These are phyloP conservation scores for Termitomyces sp. DNA, from an alignment of 768 basidiomycete genomes.

Conservation along the genomic window DNA sequence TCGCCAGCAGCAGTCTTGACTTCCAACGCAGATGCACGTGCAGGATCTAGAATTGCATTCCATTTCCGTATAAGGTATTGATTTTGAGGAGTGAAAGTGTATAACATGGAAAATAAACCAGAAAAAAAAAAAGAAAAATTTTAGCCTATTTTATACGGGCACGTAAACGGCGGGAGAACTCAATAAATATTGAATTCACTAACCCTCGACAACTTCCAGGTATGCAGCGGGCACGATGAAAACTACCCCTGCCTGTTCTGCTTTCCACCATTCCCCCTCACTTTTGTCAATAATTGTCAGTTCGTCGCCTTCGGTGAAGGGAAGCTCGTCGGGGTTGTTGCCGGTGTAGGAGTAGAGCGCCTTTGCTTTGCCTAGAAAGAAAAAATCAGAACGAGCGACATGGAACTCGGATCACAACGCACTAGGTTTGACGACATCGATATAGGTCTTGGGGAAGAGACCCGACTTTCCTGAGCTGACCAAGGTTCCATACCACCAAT, in stretches of 20 bases:
- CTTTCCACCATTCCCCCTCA: slow-evolving; percentile 96
- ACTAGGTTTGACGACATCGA: slow-evolving; percentile 70
- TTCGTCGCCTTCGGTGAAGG: slow-evolving; percentile 77
- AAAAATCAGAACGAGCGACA: not conserved
- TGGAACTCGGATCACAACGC: slow-evolving; percentile 23
- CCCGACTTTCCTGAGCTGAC: slow-evolving; percentile 67
- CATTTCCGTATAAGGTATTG: slow-evolving; percentile 27
- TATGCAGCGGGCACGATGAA: slow-evolving; percentile 93
- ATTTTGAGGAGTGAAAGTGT: slow-evolving; percentile 23
- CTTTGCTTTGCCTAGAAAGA: slow-evolving; percentile 57
- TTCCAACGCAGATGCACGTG: not conserved
- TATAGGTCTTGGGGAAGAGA: slow-evolving; percentile 89
- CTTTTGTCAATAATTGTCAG: slow-evolving; percentile 77
- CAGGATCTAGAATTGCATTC: slow-evolving; percentile 14
- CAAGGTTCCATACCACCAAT: slow-evolving; percentile 91
- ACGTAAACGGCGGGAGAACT: slow-evolving; percentile 58
- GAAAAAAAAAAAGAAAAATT: slow-evolving; percentile 59
- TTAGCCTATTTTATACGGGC: slow-evolving; percentile 71
- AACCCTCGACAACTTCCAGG: slow-evolving; percentile 84
- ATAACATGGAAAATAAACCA: slow-evolving; percentile 48
- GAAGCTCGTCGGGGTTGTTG: slow-evolving; percentile 73
- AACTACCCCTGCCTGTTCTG: slow-evolving; percentile 79
- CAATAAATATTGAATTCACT: slow-evolving; percentile 60
- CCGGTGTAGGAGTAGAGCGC: slow-evolving; percentile 80
- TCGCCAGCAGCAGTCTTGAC: not conserved